Conservation (phyloP, 208 protist species). For the Trypanosoma melophagium region DNA sequence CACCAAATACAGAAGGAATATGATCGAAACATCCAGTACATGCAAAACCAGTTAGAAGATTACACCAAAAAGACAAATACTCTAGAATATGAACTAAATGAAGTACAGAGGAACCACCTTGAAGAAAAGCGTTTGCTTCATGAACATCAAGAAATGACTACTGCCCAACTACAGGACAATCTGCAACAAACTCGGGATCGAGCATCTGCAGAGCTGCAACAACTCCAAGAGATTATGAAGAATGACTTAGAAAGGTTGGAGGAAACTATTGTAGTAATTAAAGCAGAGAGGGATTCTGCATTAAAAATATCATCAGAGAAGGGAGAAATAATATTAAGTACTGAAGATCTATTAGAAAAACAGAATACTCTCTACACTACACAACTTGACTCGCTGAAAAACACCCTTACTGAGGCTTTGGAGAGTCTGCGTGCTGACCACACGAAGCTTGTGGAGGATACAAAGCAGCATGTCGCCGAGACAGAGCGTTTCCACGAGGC, state of each 20-base stretch:
- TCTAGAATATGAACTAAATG: not conserved
- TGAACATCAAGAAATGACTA: too few species aligned
- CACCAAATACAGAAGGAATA: not conserved
- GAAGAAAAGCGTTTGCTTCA: too few species aligned
- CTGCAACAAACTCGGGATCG: too few species aligned
- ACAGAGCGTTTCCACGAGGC: not conserved
- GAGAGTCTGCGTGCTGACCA: not conserved
- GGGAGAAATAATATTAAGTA: not conserved
- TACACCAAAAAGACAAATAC: not conserved
- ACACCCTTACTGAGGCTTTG: constrained; percentile 3
- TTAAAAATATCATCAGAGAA: not conserved
- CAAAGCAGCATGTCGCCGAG: not conserved
- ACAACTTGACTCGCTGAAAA: not conserved
- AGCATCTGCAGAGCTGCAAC: not conserved
- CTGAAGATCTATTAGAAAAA: not conserved
- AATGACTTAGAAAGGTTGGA: not conserved
- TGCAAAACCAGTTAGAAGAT: not conserved
- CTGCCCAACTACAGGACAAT: too few species aligned
- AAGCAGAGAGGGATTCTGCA: not conserved
- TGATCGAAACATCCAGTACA: not conserved
- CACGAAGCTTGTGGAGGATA: not conserved
- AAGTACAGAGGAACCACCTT: not conserved
- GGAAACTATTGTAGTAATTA: not conserved
- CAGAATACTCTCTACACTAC: not conserved
- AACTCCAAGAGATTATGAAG: not conserved